phyloP scores from a whole-genome alignment of 75 land plant genomes.

The Pinus tabuliformis region DNA sequence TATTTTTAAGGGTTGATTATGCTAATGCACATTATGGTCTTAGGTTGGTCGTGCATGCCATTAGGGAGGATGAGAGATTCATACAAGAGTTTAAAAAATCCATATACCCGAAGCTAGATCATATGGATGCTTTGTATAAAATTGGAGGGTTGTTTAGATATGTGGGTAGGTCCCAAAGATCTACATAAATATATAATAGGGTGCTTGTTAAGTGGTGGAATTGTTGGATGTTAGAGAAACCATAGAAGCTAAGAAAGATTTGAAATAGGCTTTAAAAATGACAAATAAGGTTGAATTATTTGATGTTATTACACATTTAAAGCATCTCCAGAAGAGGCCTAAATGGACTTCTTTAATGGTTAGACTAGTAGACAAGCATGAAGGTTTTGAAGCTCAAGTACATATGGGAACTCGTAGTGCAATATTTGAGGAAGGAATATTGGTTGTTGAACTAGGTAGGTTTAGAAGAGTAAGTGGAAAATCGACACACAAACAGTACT shows the following conservation, averaged over 20 bases:
- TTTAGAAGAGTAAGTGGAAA: slow-evolving; percentile 59
- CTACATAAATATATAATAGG: slow-evolving; percentile 85
- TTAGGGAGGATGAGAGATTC: slow-evolving; percentile 86
- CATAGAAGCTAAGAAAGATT: slow-evolving; percentile 84
- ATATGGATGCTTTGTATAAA: slow-evolving; percentile 92
- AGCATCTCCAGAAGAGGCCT: slow-evolving; percentile 60
- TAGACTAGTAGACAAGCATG: slow-evolving; percentile 18
- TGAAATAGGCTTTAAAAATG: slow-evolving; percentile 95
- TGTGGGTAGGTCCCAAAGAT: slow-evolving; percentile 71
- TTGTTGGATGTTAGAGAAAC: slow-evolving; percentile 88
- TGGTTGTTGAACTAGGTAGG: slow-evolving; percentile 51
- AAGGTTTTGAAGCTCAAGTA: slow-evolving; percentile 8
- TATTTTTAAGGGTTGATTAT: slow-evolving; percentile 72
- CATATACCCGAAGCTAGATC: slow-evolving; percentile 86
- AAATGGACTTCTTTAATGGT: slow-evolving; percentile 20
- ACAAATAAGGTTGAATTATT: slow-evolving; percentile 85
- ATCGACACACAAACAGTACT: slow-evolving; percentile 63
- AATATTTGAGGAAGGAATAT: slow-evolving; percentile 16
- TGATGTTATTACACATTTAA: slow-evolving; percentile 86
- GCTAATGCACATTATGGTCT: slow-evolving; percentile 98
- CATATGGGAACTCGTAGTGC: slow-evolving; percentile 16
- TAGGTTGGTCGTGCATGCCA: slow-evolving; percentile 87
- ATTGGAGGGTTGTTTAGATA: slow-evolving; percentile 88
- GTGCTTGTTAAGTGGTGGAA: slow-evolving; percentile 78
- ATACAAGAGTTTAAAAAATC: slow-evolving; percentile 90